Evolutionary conservation across 768 basidiomycete genomes (phyloP), one percentile per base, ranked within the genome.

Genomic region (Suillus subluteus): DNA sequence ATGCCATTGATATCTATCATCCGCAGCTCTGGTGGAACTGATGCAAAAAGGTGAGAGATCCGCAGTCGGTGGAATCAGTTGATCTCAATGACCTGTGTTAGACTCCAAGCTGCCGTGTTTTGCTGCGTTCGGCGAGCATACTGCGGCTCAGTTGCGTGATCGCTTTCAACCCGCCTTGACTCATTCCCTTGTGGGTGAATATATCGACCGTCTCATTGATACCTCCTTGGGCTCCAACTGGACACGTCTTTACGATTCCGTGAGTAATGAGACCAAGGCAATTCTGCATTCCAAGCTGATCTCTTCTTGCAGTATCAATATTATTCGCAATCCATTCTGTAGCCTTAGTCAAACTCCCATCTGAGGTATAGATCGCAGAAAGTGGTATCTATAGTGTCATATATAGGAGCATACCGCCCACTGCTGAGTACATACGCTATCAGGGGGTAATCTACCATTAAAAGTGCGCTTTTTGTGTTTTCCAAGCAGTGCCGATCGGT

Each of bases 161-260:
- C 90, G 98, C 15, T 98, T 99, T 82, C 94, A 98, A 73, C 91
- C 97, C 37, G 88, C 90, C 4, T 82, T 98, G 40, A 96, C 95
- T 0, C 93, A 96, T 69, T 85, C 83, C 52, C 83, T 92, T 43
- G 90, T 96, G 37, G 94, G 89, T 52, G 94, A 95, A 43, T 88
- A 97, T 73, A 85, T 98, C n/a, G 95, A 98, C 69, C 83, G 90
- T 58, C 82, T 99, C 55, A 92, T 99, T 68, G 90, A 98, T 68
- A 91, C 85, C 64, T 97, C 96, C 0, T 80, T 98, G 56, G 95
- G 94, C 15, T 96, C 94, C 40, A 90, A 93, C 68, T 99, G 96
- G 91, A 99, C 98, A 44, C 84, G 96, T 70, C 78, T 99, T 41
- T 99, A 99, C 75, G 98, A 99, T 78, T 98, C 95, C 67, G 94